Conservation (phyloP, 306 rosid genomes). For the Amphicarpaea edgeworthii region DNA sequence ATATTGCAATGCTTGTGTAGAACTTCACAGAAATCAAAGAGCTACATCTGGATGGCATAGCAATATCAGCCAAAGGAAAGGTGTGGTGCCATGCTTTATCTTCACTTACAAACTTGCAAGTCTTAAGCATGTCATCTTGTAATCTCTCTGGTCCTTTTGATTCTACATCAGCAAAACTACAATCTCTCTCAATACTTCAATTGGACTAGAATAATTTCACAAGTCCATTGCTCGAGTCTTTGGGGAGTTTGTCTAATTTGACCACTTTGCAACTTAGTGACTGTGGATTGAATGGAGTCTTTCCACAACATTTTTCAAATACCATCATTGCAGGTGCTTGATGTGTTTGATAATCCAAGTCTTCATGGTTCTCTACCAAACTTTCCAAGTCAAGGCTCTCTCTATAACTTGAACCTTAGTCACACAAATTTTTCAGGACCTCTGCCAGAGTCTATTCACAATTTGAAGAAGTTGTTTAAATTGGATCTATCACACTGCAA, state of each 20-base stretch:
- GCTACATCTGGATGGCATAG: neutral
- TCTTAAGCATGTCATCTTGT: slow-evolving; percentile 14
- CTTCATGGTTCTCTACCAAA: too few relatives aligned
- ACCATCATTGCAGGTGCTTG: too few relatives aligned
- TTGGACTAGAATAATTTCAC: neutral
- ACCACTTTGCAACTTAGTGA: too few relatives aligned
- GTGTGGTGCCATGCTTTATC: slow-evolving; percentile 6
- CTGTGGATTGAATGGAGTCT: too few relatives aligned
- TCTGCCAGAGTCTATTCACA: too few relatives aligned
- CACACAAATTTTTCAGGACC: too few relatives aligned
- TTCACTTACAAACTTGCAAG: neutral
- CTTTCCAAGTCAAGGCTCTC: too few relatives aligned
- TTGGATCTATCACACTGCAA: too few relatives aligned
- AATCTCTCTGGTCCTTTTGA: slow-evolving; percentile 27
- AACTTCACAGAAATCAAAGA: slow-evolving; percentile 15
- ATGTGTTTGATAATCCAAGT: too few relatives aligned
- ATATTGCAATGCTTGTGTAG: slow-evolving; percentile 10
- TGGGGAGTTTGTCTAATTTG: neutral
- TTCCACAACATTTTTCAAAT: too few relatives aligned
- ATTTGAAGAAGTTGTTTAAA: too few relatives aligned
- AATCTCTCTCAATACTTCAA: slow-evolving; percentile 11
- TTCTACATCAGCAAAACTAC: slow-evolving; percentile 1
- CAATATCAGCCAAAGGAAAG: slow-evolving; percentile 3
- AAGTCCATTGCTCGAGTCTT: slow-evolving; percentile 1
- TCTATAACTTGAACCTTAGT: too few relatives aligned